phyloP scores from a whole-genome alignment of 2,329 filamentous ascomycete species.

The Xylaria sp. region DNA sequence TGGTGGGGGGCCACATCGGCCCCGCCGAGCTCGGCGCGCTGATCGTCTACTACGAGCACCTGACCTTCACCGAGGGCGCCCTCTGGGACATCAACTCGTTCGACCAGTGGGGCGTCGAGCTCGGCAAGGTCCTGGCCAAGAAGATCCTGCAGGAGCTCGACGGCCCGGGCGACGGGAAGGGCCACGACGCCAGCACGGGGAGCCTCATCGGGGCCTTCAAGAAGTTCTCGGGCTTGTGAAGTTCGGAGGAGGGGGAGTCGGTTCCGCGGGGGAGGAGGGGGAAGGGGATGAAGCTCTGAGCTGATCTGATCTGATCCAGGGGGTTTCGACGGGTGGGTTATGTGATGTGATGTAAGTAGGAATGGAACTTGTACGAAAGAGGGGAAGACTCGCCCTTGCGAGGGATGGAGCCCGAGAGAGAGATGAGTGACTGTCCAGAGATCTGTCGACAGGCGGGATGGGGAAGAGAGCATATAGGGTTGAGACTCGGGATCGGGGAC shows the following conservation, averaged over 20 bases:
- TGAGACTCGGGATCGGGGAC: too few species aligned
- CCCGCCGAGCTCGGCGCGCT: slow-evolving; percentile 90
- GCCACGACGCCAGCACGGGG: slow-evolving; percentile 85
- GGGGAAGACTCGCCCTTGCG: too few species aligned
- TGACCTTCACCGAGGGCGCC: slow-evolving; percentile 96
- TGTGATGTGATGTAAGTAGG: slow-evolving; percentile 1
- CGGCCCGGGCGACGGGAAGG: slow-evolving; percentile 67
- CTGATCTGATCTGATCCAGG: background rate
- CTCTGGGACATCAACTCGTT: slow-evolving; percentile 99
- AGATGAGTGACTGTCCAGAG: too few species aligned
- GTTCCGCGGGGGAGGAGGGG: background rate
- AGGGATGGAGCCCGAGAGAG: too few species aligned
- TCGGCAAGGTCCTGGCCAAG: slow-evolving; percentile 95
- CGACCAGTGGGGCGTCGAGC: slow-evolving; percentile 99
- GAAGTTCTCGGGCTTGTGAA: slow-evolving; percentile 62
- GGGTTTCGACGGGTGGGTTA: background rate
- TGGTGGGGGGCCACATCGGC: slow-evolving; percentile 88
- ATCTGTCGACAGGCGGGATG: too few species aligned
- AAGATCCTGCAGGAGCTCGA: slow-evolving; percentile 88
- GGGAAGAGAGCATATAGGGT: too few species aligned
- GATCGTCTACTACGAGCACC: slow-evolving; percentile 98
- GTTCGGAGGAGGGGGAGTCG: too few species aligned
- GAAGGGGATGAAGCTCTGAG: slow-evolving; percentile 23
- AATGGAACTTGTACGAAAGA: too few species aligned
- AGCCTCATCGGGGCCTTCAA: slow-evolving; percentile 93